These are phyloP conservation scores for Helicocarpus griseus DNA, from an alignment of 2,329 filamentous ascomycete species.

Conservation along the genomic window DNA sequence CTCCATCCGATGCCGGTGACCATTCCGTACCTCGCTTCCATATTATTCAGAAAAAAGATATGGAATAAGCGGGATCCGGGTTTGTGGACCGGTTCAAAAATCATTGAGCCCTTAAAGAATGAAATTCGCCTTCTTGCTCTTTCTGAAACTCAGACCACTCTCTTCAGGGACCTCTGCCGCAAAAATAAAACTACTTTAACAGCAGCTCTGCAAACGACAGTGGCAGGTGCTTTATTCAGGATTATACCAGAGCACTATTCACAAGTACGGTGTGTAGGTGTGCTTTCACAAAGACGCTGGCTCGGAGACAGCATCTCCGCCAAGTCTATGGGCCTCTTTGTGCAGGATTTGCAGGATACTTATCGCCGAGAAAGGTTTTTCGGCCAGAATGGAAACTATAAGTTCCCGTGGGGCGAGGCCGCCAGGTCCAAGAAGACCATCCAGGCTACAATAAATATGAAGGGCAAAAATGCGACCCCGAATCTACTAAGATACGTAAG, in stretches of 20 bases:
- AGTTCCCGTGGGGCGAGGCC: constrained; percentile 28
- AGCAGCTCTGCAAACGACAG: constrained; percentile 28
- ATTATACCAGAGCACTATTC: constrained; percentile 23
- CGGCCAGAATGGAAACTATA: background rate
- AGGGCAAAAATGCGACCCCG: constrained; percentile 25
- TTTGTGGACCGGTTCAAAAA: constrained; percentile 28
- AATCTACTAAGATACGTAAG: constrained; percentile 34
- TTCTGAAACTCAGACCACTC: constrained; percentile 19
- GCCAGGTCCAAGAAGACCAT: constrained; percentile 23
- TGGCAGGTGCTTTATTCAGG: constrained; percentile 30
- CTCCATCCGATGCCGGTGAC: constrained; percentile 32
- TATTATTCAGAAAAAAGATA: constrained; percentile 25
- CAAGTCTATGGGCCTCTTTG: constrained; percentile 29
- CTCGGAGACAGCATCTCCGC: constrained; percentile 24
- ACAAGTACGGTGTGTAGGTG: constrained; percentile 22
- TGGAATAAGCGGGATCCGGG: constrained; percentile 19
- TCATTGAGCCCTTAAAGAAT: constrained; percentile 16
- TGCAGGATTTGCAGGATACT: constrained; percentile 25
- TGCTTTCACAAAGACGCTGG: constrained; percentile 32
- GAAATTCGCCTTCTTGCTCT: constrained; percentile 25
- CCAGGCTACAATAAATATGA: constrained; percentile 15
- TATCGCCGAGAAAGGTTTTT: constrained; percentile 18
- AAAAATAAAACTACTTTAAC: constrained; percentile 33
- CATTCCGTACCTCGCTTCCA: constrained; percentile 24
- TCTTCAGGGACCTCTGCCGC: constrained; percentile 26